Evolutionary conservation across 768 basidiomycete species (phyloP), one percentile per base, ranked within the genome.

Genomic region (Tricholoma matsutake): DNA sequence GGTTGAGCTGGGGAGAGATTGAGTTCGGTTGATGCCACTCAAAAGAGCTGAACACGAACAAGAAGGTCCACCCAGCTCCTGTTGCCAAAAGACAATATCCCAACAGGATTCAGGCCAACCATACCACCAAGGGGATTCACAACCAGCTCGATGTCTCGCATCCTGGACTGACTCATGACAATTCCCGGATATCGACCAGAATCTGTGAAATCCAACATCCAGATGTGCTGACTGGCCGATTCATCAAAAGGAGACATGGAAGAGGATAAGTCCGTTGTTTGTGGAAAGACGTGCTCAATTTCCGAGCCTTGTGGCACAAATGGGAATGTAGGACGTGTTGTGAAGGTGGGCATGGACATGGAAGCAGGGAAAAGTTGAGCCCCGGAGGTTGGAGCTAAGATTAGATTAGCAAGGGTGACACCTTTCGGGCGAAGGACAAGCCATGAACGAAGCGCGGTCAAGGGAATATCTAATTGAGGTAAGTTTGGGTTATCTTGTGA

Each of bases 151-250:
- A 93, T 87, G 43, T 88, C 89, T 59, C 83, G 81, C 83, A 92
- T 84, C 52, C 88, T 81, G 18, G 82, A 81, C 71, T 92, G 90
- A 63, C 84, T 87, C 78, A 92, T 82, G 13, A 92, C 84, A 47
- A 92, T 69, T 20, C 91, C 91, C 2, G 74, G 73, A 45, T 67
- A 70, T 52, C 79, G 74, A 0, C 82, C 82, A 20, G 79, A 78
- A 52, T 78, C 74, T 1, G 89, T 89, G 66, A 93, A 92, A 68
- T 91, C 89, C 22, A 93, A 80, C 11, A 86, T 76, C 89, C 91
- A 92, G 1, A 79, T 74, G 63, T 80, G 75, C 22, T 77, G 74
- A 7, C 65, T 71, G 18, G 61, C 62, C 18, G 63, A 25, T 56
- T 62, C 56, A 18, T 63, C 61, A 9, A 62, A 57, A 32, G 63